Conservation (phyloP, 108 stramenopile species). For the Cyclotella atomus region DNA sequence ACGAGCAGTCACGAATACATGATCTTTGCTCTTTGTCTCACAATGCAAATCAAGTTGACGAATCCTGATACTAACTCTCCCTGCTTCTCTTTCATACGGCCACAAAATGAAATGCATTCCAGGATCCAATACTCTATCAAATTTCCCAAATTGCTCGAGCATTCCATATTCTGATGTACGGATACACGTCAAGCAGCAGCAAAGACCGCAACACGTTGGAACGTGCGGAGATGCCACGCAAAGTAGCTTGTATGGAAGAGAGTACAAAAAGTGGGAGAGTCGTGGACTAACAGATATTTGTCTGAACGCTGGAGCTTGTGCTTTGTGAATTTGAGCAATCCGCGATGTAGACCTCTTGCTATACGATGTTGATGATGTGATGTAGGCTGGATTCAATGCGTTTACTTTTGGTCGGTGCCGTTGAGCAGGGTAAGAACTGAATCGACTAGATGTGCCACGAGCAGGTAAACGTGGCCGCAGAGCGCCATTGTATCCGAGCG, state of each 20-base stretch:
- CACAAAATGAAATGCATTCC: conserved; percentile 47
- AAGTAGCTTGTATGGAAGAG: conserved; percentile 32
- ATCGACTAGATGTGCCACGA: not conserved
- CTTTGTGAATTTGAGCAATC: not conserved
- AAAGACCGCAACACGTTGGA: conserved; percentile 30
- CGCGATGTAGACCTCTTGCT: not conserved
- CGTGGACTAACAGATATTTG: not conserved
- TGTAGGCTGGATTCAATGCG: conserved; percentile 5
- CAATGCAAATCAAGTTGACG: conserved; percentile 61
- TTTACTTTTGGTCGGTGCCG: not conserved
- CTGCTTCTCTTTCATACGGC: conserved; percentile 46
- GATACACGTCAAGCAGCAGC: conserved; percentile 47
- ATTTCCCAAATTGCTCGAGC: conserved; percentile 41
- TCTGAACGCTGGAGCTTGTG: not conserved
- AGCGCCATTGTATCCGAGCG: not conserved
- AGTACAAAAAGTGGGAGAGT: not conserved
- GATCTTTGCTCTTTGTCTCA: conserved; percentile 77
- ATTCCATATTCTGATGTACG: conserved; percentile 39
- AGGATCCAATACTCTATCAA: conserved; percentile 34
- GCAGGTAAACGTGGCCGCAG: not conserved
- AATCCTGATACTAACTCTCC: conserved; percentile 49
- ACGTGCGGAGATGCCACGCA: conserved; percentile 34
- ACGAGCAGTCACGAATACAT: conserved; percentile 16
- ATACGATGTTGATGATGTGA: not conserved
- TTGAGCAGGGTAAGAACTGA: not conserved